Conservation (phyloP, 495 filamentous ascomycete genomes). For the Penicillium simplicissimum region DNA sequence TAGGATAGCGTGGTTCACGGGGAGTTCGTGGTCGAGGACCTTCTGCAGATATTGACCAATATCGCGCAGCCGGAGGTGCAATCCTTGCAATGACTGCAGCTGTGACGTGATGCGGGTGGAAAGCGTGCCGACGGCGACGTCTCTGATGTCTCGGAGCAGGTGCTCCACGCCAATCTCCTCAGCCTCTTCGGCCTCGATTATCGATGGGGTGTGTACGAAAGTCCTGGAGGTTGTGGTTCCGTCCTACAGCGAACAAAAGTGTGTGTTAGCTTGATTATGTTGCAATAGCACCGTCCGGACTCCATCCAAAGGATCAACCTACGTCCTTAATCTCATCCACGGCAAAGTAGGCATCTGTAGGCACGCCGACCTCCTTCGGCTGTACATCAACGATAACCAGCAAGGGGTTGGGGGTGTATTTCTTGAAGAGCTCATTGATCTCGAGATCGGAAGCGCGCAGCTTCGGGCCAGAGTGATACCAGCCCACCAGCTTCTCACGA, state of each 20-base stretch:
- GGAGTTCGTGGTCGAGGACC: slow-evolving; percentile 86
- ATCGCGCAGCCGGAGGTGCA: slow-evolving; percentile 92
- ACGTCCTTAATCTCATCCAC: slow-evolving; percentile 99
- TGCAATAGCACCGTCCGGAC: background rate
- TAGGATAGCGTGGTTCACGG: slow-evolving; percentile 95
- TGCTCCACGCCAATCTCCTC: slow-evolving; percentile 99
- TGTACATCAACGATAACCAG: slow-evolving; percentile 98
- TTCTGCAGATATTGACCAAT: slow-evolving; percentile 95
- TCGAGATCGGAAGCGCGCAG: slow-evolving; percentile 94
- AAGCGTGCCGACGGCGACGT: slow-evolving; percentile 97
- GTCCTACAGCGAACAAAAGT: slow-evolving; percentile 58
- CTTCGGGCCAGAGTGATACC: slow-evolving; percentile 99
- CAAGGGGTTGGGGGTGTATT: slow-evolving; percentile 95
- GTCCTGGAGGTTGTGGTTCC: slow-evolving; percentile 96
- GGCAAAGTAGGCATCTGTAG: slow-evolving; percentile 98
- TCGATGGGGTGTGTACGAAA: slow-evolving; percentile 98
- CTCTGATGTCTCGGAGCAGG: slow-evolving; percentile 92
- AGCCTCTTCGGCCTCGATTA: slow-evolving; percentile 98
- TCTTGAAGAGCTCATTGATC: slow-evolving; percentile 99
- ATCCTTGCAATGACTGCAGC: slow-evolving; percentile 93
- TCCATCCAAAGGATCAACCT: slow-evolving; percentile 37
- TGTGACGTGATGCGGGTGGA: slow-evolving; percentile 97
- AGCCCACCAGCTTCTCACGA: slow-evolving; percentile 96
- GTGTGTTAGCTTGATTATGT: slow-evolving; percentile 13
- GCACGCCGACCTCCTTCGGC: slow-evolving; percentile 96